phyloP scores from a whole-genome alignment of 352 stramenopile species.

The Globisporangium mamillatum region DNA sequence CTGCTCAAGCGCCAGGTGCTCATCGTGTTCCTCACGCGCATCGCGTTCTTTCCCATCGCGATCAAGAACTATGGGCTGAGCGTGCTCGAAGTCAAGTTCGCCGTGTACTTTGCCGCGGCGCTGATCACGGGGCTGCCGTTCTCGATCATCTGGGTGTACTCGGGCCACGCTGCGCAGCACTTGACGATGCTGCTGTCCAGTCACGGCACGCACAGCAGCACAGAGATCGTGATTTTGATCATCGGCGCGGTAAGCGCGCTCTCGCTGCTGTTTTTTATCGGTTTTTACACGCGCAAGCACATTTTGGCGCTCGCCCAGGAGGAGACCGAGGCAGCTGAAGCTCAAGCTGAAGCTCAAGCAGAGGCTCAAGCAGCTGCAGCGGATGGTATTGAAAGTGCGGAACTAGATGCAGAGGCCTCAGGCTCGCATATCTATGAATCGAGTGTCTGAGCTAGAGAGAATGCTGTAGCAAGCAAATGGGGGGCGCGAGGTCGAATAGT shows the following conservation, averaged over 20 bases:
- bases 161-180: conserved; percentile 64
- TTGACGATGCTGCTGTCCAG: conserved; percentile 47
- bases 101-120: conserved; percentile 61
- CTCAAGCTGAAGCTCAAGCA: background rate
- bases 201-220: conserved; percentile 36
- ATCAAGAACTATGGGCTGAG: conserved; percentile 88
- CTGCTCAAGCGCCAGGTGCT: conserved; percentile 60
- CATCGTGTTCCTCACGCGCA: conserved; percentile 76
- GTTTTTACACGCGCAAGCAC: conserved; percentile 70
- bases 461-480: background rate
- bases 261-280: conserved; percentile 56
- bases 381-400: background rate
- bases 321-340: conserved; percentile 21
- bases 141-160: conserved; percentile 77
- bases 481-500: background rate
- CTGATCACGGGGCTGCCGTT: conserved; percentile 69
- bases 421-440: background rate
- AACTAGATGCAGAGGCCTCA: background rate
- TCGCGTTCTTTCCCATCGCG: conserved; percentile 81
- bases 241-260: conserved; percentile 54
- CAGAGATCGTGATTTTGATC: conserved; percentile 51
- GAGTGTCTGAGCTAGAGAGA: background rate
- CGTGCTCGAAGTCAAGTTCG: conserved; percentile 67
- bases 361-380: background rate
- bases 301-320: conserved; percentile 54